Evolutionary conservation across 2,329 filamentous ascomycete species (phyloP).

Genomic region (Pleomassaria siparia): DNA sequence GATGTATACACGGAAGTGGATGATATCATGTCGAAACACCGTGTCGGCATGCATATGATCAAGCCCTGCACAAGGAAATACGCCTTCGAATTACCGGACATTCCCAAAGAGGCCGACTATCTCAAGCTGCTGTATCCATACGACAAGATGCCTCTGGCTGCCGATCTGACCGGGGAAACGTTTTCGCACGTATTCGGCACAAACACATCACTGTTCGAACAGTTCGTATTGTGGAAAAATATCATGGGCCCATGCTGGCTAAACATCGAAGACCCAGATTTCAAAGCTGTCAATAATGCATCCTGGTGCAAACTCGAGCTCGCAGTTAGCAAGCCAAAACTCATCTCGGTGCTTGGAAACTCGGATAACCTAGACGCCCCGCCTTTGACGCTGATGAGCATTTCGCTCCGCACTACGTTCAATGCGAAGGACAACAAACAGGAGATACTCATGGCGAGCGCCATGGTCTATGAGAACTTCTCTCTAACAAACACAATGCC

Average conservation of each 20-base stretch:
- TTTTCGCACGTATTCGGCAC: slow-evolving; percentile 93
- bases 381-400: slow-evolving; percentile 92
- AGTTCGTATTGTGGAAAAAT: slow-evolving; percentile 98
- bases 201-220: slow-evolving; percentile 92
- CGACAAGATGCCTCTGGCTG: slow-evolving; percentile 73
- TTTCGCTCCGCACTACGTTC: slow-evolving; percentile 83
- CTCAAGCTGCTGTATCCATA: slow-evolving; percentile 97
- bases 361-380: slow-evolving; percentile 81
- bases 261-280: slow-evolving; percentile 83
- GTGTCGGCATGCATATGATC: slow-evolving; percentile 88
- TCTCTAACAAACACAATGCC: slow-evolving; percentile 84
- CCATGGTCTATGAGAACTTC: slow-evolving; percentile 89
- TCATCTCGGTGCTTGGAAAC: slow-evolving; percentile 72
- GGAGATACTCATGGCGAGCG: slow-evolving; percentile 89
- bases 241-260: slow-evolving; percentile 99
- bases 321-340: slow-evolving; percentile 74
- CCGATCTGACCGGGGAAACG: slow-evolving; percentile 75
- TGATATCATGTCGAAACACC: slow-evolving; percentile 80
- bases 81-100: slow-evolving; percentile 84
- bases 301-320: slow-evolving; percentile 98
- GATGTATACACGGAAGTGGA: slow-evolving; percentile 92
- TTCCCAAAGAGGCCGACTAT: slow-evolving; percentile 88
- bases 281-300: slow-evolving; percentile 80
- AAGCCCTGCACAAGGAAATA: slow-evolving; percentile 90
- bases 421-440: slow-evolving; percentile 95